Base-by-base conservation (phyloP, 441 rosid species). In the Pelargonium australe region DNA sequence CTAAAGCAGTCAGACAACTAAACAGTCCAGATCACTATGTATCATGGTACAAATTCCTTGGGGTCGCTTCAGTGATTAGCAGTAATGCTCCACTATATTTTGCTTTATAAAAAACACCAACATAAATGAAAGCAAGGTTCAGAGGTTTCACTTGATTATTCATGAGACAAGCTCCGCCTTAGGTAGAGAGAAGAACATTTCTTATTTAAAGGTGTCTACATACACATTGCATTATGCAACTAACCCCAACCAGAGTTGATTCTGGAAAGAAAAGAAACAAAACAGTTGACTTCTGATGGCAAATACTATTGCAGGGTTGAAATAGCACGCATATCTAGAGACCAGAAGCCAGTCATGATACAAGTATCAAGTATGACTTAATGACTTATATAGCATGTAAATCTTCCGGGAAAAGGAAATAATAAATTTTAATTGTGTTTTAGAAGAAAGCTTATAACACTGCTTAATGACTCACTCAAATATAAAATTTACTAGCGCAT, bases 221-320 rank as follows among this genome's bases (percentile, higher is more conserved):
- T 61, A 23, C 16, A 61, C 11, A 3, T 10, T 23, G 64, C n/a
- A 23, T 61, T 61, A 11, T 11, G 13, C 12, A 61, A 23, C 28
- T 57, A 57, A 23, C 64, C 40, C 34, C 25, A 11, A 25, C 16
- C 37, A 12, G 23, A 61, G 64, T 61, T 61, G 16, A 37, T 28
- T 61, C 37, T 61, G 28, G 28, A 23, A 19, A 25, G 64, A n/a
- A n/a, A 31, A 37, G 7, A 37, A 37, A 37, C 7, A 37, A 37
- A 37, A 5, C 40, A 28, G 17, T 37, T 31, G 37, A 31, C 4
- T 25, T 31, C 16, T 61, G 13, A 12, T 14, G 64, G n/a, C 17
- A 25, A 62, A 62, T 25, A 62, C 64, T 62, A 62, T 25, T 12
- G 17, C 16, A 62, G 25, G 64, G 64, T 25, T 62, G 17, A 62